phyloP scores from a whole-genome alignment of 306 rosid genomes.

The Sechiopsis laciniata region DNA sequence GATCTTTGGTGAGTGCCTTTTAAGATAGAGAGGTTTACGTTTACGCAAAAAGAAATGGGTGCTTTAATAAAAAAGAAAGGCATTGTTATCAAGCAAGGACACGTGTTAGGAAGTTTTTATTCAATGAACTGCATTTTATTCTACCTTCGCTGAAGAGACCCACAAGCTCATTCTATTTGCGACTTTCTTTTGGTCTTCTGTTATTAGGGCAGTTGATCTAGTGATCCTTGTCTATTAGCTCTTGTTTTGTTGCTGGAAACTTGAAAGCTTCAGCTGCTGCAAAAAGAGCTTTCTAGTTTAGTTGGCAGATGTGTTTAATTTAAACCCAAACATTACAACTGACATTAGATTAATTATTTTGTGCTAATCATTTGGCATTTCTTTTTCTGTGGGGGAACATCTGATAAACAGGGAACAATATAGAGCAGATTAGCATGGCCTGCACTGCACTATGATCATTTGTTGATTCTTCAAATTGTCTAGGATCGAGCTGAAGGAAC shows the following conservation, averaged over 20 bases:
- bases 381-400: background rate
- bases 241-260: background rate
- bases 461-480: background rate
- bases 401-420: background rate
- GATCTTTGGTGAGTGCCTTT: background rate
- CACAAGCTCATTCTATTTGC: background rate
- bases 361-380: background rate
- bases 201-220: background rate
- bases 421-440: background rate
- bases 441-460: background rate
- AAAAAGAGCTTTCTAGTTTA: conserved; percentile 11
- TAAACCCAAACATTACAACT: background rate
- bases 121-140: background rate
- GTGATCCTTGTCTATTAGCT: background rate
- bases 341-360: background rate
- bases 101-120: background rate
- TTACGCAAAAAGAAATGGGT: background rate
- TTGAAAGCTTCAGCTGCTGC: background rate
- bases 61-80: background rate
- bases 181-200: conserved; percentile 10
- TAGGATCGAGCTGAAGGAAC: background rate
- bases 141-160: background rate
- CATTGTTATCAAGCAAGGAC: background rate
- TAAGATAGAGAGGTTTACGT: background rate
- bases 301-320: background rate